Conservation (phyloP, 371 early-diverging fungal genomes). For the Mortierella sp. region DNA sequence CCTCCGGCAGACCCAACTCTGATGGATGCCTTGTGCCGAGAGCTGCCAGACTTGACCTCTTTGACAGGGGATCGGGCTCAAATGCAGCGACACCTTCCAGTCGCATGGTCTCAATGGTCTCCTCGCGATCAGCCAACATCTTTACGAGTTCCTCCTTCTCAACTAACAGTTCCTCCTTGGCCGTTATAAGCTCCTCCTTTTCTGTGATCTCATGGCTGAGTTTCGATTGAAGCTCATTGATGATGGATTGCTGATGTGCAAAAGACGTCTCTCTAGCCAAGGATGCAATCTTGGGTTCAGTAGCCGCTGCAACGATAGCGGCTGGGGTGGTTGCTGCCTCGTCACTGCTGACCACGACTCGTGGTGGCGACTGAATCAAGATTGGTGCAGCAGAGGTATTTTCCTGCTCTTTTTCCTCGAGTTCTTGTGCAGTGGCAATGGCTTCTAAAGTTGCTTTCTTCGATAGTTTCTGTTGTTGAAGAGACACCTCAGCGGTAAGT, state of each 20-base stretch:
- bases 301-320: background rate
- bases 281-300: conserved; percentile 50
- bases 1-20: conserved; percentile 26
- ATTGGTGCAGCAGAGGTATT: conserved; percentile 15
- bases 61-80: conserved; percentile 19
- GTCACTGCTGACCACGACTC: background rate
- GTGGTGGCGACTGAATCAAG: conserved; percentile 35
- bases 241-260: conserved; percentile 52
- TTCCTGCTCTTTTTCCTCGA: conserved; percentile 21
- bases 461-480: conserved; percentile 34
- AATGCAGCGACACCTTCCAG: conserved; percentile 57
- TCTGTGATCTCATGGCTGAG: conserved; percentile 44
- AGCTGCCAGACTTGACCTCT: conserved; percentile 8
- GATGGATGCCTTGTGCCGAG: conserved; percentile 18
- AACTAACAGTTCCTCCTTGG: conserved; percentile 61
- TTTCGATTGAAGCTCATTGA: conserved; percentile 49
- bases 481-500: conserved; percentile 56
- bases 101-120: conserved; percentile 70
- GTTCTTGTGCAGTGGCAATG: conserved; percentile 34
- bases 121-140: conserved; percentile 71
- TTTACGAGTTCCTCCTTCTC: conserved; percentile 76
- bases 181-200: conserved; percentile 33
- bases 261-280: conserved; percentile 56
- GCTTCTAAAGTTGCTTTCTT: conserved; percentile 49
- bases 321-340: conserved; percentile 19